phyloP scores from a whole-genome alignment of 179 eudicot genomes.

The Beta corolliflora region DNA sequence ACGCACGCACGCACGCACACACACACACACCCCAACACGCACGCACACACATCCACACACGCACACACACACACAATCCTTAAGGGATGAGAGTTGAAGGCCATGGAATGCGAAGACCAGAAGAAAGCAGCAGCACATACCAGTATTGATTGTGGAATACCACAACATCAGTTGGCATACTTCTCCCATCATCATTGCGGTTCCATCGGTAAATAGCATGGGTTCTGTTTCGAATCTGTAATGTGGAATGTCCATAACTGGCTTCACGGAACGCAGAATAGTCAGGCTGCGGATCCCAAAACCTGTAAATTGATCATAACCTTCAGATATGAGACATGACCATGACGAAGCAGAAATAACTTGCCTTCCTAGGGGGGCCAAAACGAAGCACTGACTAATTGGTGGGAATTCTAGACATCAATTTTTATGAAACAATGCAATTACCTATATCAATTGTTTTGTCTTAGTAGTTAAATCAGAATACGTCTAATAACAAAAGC shows the following conservation, averaged over 20 bases:
- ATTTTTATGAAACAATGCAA: neutral
- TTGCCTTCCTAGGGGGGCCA: neutral
- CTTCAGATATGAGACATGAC: neutral
- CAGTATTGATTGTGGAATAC: slow-evolving; percentile 4
- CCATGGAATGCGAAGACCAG: neutral
- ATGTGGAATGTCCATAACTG: slow-evolving; percentile 1
- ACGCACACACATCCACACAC: too few relatives aligned
- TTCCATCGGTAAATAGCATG: neutral
- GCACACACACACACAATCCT: too few relatives aligned
- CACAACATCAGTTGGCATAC: neutral
- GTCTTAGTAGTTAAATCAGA: too few relatives aligned
- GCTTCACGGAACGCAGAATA: slow-evolving; percentile 9
- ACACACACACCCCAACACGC: too few relatives aligned
- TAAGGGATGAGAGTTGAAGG: neutral
- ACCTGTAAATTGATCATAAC: neutral
- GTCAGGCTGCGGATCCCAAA: slow-evolving; percentile 9
- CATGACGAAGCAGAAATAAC: neutral
- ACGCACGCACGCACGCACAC: too few relatives aligned
- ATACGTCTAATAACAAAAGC: too few relatives aligned
- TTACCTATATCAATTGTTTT: too few relatives aligned
- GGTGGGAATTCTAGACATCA: neutral
- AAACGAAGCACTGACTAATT: too few relatives aligned
- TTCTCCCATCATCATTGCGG: neutral
- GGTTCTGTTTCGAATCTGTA: neutral
- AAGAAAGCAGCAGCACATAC: neutral